Evolutionary conservation across 2,329 filamentous ascomycete genomes (phyloP).

Genomic region (Calonectria montana): DNA sequence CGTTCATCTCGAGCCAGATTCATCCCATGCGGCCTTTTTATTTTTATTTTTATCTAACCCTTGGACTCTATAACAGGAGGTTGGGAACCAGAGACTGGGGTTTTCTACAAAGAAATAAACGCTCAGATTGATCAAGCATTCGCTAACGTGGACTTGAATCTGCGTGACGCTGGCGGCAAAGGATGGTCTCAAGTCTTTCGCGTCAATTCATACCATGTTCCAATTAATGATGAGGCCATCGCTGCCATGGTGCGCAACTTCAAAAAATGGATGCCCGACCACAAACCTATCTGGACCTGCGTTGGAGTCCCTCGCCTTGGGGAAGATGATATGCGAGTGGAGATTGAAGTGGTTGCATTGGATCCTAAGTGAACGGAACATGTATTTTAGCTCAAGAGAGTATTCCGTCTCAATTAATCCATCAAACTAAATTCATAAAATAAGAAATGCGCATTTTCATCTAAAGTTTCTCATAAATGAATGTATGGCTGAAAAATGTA

Average conservation of each 20-base stretch:
- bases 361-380: neutral
- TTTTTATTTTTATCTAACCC: neutral
- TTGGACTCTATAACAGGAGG: neutral
- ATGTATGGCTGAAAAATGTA: too few relatives aligned
- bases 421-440: too few relatives aligned
- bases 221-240: neutral
- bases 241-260: neutral
- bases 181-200: slow-evolving; percentile 5
- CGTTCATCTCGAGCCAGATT: too few relatives aligned
- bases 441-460: too few relatives aligned
- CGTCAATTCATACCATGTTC: neutral
- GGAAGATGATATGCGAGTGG: neutral
- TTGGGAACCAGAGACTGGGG: neutral
- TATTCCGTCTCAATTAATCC: too few relatives aligned
- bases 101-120: neutral
- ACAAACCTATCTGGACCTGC: neutral
- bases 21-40: neutral
- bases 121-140: neutral
- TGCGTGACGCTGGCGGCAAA: neutral
- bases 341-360: neutral
- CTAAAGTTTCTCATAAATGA: too few relatives aligned
- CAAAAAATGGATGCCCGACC: neutral
- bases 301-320: neutral
- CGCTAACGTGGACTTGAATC: neutral
- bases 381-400: too few relatives aligned